phyloP scores from a whole-genome alignment of 352 stramenopile genomes.

The Phytophthora pinifolia region DNA sequence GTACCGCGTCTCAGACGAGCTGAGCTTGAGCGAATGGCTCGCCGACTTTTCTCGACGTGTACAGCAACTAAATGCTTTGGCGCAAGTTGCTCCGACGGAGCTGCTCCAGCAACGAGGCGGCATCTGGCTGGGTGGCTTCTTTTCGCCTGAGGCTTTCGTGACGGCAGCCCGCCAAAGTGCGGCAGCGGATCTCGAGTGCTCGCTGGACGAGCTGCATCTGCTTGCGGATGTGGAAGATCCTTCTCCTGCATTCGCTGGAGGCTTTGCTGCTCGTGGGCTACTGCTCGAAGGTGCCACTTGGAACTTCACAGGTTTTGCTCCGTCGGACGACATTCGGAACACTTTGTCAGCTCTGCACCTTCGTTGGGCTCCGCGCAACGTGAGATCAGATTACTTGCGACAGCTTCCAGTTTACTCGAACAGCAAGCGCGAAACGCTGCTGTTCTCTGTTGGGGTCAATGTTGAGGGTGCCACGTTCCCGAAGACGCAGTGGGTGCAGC shows the following conservation, averaged over 20 bases:
- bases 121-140: conserved; percentile 92
- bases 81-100: conserved; percentile 41
- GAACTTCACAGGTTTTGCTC: conserved; percentile 60
- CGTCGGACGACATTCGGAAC: conserved; percentile 80
- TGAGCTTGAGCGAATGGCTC: conserved; percentile 83
- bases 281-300: conserved; percentile 85
- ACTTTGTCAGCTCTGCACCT: conserved; percentile 68
- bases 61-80: conserved; percentile 58
- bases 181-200: conserved; percentile 75
- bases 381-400: conserved; percentile 31
- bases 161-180: conserved; percentile 91
- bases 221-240: conserved; percentile 64
- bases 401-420: conserved; percentile 88
- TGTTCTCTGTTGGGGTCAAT: conserved; percentile 83
- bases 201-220: conserved; percentile 87
- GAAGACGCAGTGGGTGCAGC: conserved; percentile 75
- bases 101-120: conserved; percentile 40
- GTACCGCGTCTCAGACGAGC: conserved; percentile 56
- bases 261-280: conserved; percentile 72
- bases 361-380: conserved; percentile 51
- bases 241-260: conserved; percentile 21
- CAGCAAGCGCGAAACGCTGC: conserved; percentile 63
- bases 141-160: conserved; percentile 92
- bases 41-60: conserved; percentile 78
- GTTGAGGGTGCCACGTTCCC: conserved; percentile 51